Percentiles rank a stretch among this genome's conserved stretches.
Conservation (phyloP, 2,329 filamentous ascomycete genomes). For the Rhytidhysteron rufulum region DNA sequence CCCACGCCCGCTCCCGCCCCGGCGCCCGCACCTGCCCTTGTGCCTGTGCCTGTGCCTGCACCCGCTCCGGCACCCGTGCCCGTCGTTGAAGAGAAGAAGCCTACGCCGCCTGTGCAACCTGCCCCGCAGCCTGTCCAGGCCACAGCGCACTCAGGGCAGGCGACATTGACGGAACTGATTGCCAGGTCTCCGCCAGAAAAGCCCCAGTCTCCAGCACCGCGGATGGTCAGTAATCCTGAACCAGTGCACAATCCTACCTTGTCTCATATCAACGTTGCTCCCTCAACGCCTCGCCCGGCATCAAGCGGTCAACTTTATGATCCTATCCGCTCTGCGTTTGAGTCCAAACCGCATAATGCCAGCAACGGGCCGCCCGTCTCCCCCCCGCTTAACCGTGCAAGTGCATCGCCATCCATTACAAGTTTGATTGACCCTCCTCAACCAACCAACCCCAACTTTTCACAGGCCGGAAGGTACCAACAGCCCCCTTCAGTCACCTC, state of each 20-base stretch:
- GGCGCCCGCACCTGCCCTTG: slow-evolving; percentile 6
- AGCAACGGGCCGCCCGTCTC: slow-evolving; percentile 46
- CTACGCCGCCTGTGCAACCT: slow-evolving; percentile 4
- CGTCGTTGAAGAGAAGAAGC: slow-evolving; percentile 4
- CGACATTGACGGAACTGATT: slow-evolving; percentile 20
- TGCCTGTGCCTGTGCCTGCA: slow-evolving; percentile 9
- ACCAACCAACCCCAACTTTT: slow-evolving; percentile 34
- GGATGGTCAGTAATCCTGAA: slow-evolving; percentile 38
- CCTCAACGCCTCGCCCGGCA: slow-evolving; percentile 49
- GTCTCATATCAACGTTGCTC: slow-evolving; percentile 41
- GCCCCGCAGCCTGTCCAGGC: slow-evolving; percentile 14
- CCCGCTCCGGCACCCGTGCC: slow-evolving; percentile 13
- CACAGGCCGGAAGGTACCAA: slow-evolving; percentile 28
- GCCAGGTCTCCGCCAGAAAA: slow-evolving; percentile 22
- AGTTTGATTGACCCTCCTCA: slow-evolving; percentile 75
- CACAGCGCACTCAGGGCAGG: slow-evolving; percentile 18
- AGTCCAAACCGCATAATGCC: slow-evolving; percentile 38
- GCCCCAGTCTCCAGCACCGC: slow-evolving; percentile 13
- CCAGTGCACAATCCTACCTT: slow-evolving; percentile 34
- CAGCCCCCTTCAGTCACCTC: slow-evolving; percentile 36
- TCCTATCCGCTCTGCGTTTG: slow-evolving; percentile 61
- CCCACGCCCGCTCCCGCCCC: slow-evolving; percentile 6
- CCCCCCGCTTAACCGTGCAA: slow-evolving; percentile 65
- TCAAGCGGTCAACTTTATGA: slow-evolving; percentile 83
- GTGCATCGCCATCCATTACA: slow-evolving; percentile 85